Conservation (phyloP, 1,139 yeast species). For the Suhomyces bokatorum region DNA sequence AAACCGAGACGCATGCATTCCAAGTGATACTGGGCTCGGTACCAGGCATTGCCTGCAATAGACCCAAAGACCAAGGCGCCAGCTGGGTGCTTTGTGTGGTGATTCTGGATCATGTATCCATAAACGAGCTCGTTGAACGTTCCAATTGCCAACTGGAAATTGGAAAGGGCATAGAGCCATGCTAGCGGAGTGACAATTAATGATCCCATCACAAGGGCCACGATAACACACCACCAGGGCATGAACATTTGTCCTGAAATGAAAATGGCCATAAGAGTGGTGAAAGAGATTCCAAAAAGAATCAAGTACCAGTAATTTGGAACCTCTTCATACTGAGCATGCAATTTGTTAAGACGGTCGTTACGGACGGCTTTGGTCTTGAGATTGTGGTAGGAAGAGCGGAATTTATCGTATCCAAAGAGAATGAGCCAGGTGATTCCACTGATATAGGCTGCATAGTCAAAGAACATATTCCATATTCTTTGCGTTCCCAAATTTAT, state of each 20-base stretch:
- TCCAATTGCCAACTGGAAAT: slow-evolving; percentile 53
- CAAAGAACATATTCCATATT: slow-evolving; percentile 53
- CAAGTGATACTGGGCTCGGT: slow-evolving; percentile 50
- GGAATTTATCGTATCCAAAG: slow-evolving; percentile 36
- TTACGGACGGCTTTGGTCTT: slow-evolving; percentile 17
- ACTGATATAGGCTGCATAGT: slow-evolving; percentile 51
- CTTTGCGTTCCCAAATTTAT: slow-evolving; percentile 43
- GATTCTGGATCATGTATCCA: slow-evolving; percentile 44
- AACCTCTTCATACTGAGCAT: slow-evolving; percentile 38
- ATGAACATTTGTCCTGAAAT: slow-evolving; percentile 43
- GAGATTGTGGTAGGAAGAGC: slow-evolving; percentile 13
- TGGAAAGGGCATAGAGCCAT: slow-evolving; percentile 52
- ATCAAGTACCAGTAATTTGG: slow-evolving; percentile 44
- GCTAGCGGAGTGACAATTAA: slow-evolving; percentile 50
- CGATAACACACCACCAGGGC: slow-evolving; percentile 51
- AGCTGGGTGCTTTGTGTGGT: slow-evolving; percentile 39
- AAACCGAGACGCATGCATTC: slow-evolving; percentile 52
- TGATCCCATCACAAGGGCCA: slow-evolving; percentile 45
- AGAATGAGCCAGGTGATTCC: slow-evolving; percentile 48
- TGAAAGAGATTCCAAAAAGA: slow-evolving; percentile 37
- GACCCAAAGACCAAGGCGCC: slow-evolving; percentile 52
- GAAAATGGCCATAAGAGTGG: slow-evolving; percentile 35
- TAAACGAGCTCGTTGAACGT: slow-evolving; percentile 51
- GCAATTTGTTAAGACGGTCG: slow-evolving; percentile 44
- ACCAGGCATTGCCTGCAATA: slow-evolving; percentile 56